Evolutionary conservation across 2,329 filamentous ascomycete genomes (phyloP).

Genomic region (Gaeumannomyces sp.): DNA sequence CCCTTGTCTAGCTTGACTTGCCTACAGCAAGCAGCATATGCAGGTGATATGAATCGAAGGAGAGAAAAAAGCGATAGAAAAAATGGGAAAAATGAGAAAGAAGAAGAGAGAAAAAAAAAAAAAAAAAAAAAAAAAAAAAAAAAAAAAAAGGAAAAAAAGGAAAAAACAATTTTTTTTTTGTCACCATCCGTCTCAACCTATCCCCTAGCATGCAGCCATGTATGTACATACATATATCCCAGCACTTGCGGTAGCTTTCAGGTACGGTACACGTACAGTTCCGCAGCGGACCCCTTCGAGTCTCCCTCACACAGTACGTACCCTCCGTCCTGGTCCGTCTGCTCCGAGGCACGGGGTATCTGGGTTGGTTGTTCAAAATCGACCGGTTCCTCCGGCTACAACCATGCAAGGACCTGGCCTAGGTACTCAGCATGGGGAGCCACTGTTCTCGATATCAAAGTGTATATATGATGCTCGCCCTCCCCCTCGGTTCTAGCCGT

Average conservation of each 20-base stretch:
- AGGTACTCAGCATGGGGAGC: neutral
- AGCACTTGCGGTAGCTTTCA: too few species aligned
- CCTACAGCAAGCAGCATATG: neutral
- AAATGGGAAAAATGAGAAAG: too few species aligned
- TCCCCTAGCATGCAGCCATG: too few species aligned
- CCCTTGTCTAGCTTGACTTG: too few species aligned
- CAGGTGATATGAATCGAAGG: neutral
- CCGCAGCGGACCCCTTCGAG: neutral
- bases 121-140: neutral
- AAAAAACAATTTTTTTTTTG: too few species aligned
- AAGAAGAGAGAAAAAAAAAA: neutral
- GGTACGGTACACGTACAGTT: too few species aligned
- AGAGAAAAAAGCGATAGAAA: neutral
- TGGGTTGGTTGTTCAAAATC: neutral
- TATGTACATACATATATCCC: too few species aligned
- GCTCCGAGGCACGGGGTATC: neutral
- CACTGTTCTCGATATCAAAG: neutral
- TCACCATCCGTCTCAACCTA: too few species aligned
- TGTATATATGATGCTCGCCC: slow-evolving; percentile 7
- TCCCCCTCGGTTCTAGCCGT: neutral
- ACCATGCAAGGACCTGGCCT: neutral
- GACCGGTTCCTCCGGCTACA: neutral
- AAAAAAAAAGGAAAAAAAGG: too few species aligned
- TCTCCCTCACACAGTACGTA: neutral
- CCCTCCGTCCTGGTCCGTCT: neutral